Conservation (phyloP, 2,329 filamentous ascomycete species). For the Cladophialophora exuberans region DNA sequence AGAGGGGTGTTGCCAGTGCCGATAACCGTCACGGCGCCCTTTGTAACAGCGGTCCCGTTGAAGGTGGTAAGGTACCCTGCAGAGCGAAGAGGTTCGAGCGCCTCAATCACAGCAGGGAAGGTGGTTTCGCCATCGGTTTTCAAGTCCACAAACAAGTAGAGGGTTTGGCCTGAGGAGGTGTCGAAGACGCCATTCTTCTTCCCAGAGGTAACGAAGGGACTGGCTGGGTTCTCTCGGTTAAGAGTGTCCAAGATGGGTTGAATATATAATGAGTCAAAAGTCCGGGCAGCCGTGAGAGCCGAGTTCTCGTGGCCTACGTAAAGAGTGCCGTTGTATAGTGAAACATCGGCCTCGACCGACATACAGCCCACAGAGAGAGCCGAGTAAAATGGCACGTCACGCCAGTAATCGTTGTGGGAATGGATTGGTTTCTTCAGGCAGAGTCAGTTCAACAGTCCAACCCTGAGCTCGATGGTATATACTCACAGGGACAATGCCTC, state of each 20-base stretch:
- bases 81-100: conserved; percentile 60
- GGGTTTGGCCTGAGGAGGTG: conserved; percentile 57
- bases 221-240: conserved; percentile 58
- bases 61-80: conserved; percentile 58
- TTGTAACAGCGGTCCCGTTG: conserved; percentile 51
- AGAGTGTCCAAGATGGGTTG: conserved; percentile 60
- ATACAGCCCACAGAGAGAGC: conserved; percentile 47
- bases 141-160: conserved; percentile 67
- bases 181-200: conserved; percentile 66
- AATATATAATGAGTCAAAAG: conserved; percentile 46
- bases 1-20: conserved; percentile 63
- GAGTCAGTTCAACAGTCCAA: not conserved
- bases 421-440: conserved; percentile 36
- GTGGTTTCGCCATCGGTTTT: conserved; percentile 62
- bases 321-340: conserved; percentile 44
- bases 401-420: conserved; percentile 51
- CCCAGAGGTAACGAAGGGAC: conserved; percentile 54
- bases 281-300: conserved; percentile 42
- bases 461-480: conserved; percentile 18
- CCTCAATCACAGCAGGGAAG: conserved; percentile 59
- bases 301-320: conserved; percentile 46
- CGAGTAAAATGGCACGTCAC: conserved; percentile 43
- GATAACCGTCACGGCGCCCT: conserved; percentile 61
- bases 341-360: conserved; percentile 53
- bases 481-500: conserved; percentile 41